Conservation (phyloP, 352 stramenopile species). For the Elongisporangium undulatum region DNA sequence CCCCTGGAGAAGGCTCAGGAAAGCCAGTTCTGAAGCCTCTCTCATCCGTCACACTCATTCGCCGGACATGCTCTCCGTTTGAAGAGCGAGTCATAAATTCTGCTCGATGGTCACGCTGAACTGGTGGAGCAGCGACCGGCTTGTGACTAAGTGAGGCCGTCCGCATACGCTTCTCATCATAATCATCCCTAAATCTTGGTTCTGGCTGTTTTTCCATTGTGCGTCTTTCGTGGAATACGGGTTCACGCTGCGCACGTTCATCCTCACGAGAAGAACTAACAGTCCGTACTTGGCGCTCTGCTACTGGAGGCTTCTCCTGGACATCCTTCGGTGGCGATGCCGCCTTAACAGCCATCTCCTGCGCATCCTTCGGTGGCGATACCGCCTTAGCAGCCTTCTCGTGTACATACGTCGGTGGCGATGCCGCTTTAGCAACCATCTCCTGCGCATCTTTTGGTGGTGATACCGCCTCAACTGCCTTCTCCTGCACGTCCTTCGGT, state of each 20-base stretch:
- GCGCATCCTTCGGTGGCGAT: not conserved
- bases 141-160: not conserved
- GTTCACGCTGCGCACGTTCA: not conserved
- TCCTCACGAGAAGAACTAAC: not conserved
- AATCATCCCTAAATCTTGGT: not conserved
- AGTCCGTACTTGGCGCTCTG: not conserved
- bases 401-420: not conserved
- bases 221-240: not conserved
- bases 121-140: not conserved
- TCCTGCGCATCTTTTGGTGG: not conserved
- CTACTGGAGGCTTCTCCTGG: not conserved
- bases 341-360: too few relatives aligned
- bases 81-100: not conserved
- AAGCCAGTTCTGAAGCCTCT: constrained; percentile 20
- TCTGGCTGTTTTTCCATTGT: not conserved
- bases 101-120: not conserved
- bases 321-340: not conserved
- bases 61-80: not conserved
- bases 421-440: too few relatives aligned
- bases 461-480: too few relatives aligned
- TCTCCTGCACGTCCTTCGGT: too few relatives aligned
- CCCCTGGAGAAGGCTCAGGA: not conserved
- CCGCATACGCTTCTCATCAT: not conserved
- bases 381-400: too few relatives aligned
- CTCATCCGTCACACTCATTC: constrained; percentile 11